These are phyloP conservation scores for Eruca vesicaria DNA, from an alignment of 441 rosid species.

Conservation along the genomic window DNA sequence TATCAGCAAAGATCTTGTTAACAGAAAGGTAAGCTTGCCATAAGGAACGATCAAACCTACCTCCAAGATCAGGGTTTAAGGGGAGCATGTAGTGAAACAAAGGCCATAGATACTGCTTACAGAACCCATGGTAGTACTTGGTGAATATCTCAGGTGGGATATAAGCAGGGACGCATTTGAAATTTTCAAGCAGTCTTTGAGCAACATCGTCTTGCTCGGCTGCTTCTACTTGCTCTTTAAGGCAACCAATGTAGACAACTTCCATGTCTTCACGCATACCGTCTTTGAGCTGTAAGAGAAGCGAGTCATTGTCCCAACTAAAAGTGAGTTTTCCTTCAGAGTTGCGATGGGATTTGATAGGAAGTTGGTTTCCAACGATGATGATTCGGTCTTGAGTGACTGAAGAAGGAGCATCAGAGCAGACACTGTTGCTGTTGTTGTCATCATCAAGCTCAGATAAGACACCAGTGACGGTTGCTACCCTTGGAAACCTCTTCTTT, in stretches of 20 bases:
- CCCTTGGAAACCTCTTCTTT: slow-evolving; percentile 71
- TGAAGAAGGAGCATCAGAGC: slow-evolving; percentile 82
- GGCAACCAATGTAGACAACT: slow-evolving; percentile 79
- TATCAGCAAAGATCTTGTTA: slow-evolving; percentile 89
- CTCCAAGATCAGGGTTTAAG: slow-evolving; percentile 80
- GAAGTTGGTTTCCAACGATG: slow-evolving; percentile 88
- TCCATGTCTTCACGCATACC: slow-evolving; percentile 85
- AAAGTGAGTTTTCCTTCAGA: slow-evolving; percentile 52
- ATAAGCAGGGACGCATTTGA: slow-evolving; percentile 89
- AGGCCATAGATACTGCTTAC: slow-evolving; percentile 89
- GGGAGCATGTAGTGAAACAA: slow-evolving; percentile 94
- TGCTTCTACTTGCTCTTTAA: slow-evolving; percentile 61
- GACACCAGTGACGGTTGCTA: slow-evolving; percentile 71
- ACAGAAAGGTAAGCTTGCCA: slow-evolving; percentile 91
- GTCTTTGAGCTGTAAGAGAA: slow-evolving; percentile 83
- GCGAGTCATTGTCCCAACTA: slow-evolving; percentile 87
- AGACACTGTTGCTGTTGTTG: slow-evolving; percentile 56
- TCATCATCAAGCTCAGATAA: slow-evolving; percentile 78
- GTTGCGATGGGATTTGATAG: slow-evolving; percentile 56
- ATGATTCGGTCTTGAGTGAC: slow-evolving; percentile 72
- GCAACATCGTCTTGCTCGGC: slow-evolving; percentile 79
- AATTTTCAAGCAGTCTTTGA: slow-evolving; percentile 72
- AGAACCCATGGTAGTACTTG: slow-evolving; percentile 85
- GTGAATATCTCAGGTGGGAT: slow-evolving; percentile 67
- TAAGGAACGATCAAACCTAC: slow-evolving; percentile 76